Evolutionary conservation across 2,329 filamentous ascomycete species (phyloP).

Genomic region (Venturia carpophila): DNA sequence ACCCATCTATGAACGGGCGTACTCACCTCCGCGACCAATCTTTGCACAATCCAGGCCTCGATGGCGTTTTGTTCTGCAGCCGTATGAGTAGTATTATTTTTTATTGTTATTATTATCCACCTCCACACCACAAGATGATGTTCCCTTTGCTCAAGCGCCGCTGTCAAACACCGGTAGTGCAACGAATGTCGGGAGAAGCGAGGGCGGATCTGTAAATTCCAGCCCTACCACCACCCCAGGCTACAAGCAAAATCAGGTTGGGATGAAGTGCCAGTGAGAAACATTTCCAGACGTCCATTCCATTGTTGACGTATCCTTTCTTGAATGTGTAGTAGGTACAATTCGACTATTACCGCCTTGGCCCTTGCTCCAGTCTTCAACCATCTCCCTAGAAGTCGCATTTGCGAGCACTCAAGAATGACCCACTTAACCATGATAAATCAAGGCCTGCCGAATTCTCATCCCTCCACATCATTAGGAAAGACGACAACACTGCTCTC

Average conservation of each 20-base stretch:
- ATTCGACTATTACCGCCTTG: neutral
- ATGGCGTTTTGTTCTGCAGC: neutral
- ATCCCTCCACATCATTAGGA: too few relatives aligned
- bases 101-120: too few relatives aligned
- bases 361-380: neutral
- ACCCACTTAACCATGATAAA: too few relatives aligned
- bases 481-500: too few relatives aligned
- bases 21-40: neutral
- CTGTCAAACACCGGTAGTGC: neutral
- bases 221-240: neutral
- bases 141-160: neutral
- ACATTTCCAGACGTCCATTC: neutral
- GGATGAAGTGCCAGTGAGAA: neutral
- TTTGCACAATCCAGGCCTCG: neutral
- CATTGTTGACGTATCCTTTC: neutral
- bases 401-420: too few relatives aligned
- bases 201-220: neutral
- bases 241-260: neutral
- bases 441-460: too few relatives aligned
- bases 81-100: too few relatives aligned
- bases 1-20: neutral
- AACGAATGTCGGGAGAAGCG: neutral
- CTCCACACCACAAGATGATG: neutral
- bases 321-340: neutral
- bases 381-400: too few relatives aligned